Percentiles rank a stretch among this genome's conserved stretches.
Conservation (phyloP, 257 asterid species). For the Solanum boliviense region DNA sequence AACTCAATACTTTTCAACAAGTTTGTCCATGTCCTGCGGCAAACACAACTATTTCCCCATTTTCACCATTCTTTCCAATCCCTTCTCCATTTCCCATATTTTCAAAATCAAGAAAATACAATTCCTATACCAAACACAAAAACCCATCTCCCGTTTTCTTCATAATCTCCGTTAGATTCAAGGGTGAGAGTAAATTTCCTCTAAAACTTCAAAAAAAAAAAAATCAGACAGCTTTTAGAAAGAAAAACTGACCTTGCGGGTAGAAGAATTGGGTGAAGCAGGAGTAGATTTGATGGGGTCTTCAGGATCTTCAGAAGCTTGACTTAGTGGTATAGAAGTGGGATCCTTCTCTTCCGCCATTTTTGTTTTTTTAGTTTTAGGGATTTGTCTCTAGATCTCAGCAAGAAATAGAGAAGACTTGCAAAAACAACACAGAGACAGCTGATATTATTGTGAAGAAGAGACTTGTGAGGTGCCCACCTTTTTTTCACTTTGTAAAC, state of each 20-base stretch:
- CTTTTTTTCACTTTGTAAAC: background rate
- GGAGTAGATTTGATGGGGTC: conserved; percentile 70
- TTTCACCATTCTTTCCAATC: background rate
- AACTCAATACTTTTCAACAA: background rate
- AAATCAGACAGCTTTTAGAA: background rate
- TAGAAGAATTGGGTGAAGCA: conserved; percentile 58
- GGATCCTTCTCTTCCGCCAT: conserved; percentile 91
- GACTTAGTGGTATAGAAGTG: conserved; percentile 81
- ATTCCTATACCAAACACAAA: background rate
- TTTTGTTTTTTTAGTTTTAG: background rate
- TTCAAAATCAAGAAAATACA: background rate
- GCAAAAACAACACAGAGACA: background rate
- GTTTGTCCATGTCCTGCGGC: background rate
- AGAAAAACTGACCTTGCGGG: conserved; percentile 49
- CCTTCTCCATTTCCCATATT: background rate
- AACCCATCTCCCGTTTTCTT: background rate
- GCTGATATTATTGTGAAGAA: background rate
- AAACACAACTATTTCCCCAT: background rate
- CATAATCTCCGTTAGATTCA: background rate
- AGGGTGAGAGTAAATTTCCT: background rate
- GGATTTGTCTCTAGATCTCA: background rate
- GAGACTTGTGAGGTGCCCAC: background rate
- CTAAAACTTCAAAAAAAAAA: background rate
- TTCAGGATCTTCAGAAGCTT: conserved; percentile 65
- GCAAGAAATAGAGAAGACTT: background rate